Evolutionary conservation across 495 filamentous ascomycete species (phyloP).

Genomic region (Darksidea phi): DNA sequence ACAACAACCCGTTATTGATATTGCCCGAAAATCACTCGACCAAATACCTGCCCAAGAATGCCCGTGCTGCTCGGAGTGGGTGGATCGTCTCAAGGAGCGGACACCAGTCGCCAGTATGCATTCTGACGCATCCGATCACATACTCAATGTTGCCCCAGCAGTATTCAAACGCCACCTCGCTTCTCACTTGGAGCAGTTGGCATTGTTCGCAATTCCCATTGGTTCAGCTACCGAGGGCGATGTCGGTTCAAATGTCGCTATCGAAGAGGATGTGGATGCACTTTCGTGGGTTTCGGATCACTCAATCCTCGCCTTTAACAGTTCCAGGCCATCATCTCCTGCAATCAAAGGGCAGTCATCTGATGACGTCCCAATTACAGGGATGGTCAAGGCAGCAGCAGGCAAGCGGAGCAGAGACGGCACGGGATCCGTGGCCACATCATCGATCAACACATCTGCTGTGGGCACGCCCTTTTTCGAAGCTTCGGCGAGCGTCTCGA

Average conservation of each 20-base stretch:
- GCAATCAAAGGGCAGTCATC: too few species aligned
- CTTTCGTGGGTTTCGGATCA: too few species aligned
- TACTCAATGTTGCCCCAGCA: conserved; percentile 2
- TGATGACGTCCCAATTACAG: too few species aligned
- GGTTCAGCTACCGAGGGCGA: background rate
- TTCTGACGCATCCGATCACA: background rate
- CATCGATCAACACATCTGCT: too few species aligned
- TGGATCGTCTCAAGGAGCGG: conserved; percentile 1
- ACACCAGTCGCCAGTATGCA: background rate
- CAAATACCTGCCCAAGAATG: conserved; percentile 17
- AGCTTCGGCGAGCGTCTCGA: too few species aligned
- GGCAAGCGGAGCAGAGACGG: too few species aligned
- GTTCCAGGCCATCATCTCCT: too few species aligned
- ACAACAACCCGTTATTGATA: background rate
- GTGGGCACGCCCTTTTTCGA: too few species aligned
- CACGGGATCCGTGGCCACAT: too few species aligned
- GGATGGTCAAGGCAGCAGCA: too few species aligned
- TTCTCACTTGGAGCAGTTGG: conserved; percentile 24
- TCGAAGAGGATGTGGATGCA: too few species aligned
- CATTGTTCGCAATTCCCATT: conserved; percentile 17
- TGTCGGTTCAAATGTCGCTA: conserved; percentile 3
- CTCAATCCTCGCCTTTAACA: too few species aligned
- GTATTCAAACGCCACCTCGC: conserved; percentile 20
- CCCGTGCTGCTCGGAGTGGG: conserved; percentile 20
- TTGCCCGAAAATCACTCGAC: conserved; percentile 8